phyloP scores from a whole-genome alignment of 768 basidiomycete species.

The Cystobasidium onofrii region DNA sequence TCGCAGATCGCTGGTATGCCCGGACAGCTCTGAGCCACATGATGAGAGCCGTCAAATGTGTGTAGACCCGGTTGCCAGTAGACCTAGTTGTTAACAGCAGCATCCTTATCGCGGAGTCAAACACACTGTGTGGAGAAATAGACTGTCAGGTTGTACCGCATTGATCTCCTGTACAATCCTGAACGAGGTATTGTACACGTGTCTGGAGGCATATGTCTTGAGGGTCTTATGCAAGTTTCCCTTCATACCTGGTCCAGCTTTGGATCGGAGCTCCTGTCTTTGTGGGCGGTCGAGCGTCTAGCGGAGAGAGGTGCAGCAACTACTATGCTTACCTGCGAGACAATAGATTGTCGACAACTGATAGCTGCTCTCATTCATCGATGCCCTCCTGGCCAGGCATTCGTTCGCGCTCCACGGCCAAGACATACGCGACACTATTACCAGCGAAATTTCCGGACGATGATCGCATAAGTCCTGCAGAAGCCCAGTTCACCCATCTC shows the following conservation, averaged over 20 bases:
- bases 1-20: background rate
- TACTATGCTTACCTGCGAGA: background rate
- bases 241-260: no score
- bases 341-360: no score
- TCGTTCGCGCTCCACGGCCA: background rate
- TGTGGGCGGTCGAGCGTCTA: background rate
- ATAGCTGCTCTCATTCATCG: background rate
- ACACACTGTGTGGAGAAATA: no score
- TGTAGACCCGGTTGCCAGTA: slow-evolving; percentile 36
- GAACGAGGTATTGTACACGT: no score
- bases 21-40: slow-evolving; percentile 24
- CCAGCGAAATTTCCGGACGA: background rate
- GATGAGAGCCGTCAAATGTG: slow-evolving; percentile 38
- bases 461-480: background rate
- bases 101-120: slow-evolving; percentile 37
- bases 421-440: background rate
- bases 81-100: slow-evolving; percentile 35
- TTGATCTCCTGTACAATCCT: no score
- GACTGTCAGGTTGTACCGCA: no score
- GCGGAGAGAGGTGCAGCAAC: background rate
- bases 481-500: background rate
- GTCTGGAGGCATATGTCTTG: no score
- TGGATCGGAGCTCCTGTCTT: background rate
- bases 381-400: background rate
- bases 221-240: no score